Conservation (phyloP, 179 eudicot genomes). For the Beta macrorhiza region DNA sequence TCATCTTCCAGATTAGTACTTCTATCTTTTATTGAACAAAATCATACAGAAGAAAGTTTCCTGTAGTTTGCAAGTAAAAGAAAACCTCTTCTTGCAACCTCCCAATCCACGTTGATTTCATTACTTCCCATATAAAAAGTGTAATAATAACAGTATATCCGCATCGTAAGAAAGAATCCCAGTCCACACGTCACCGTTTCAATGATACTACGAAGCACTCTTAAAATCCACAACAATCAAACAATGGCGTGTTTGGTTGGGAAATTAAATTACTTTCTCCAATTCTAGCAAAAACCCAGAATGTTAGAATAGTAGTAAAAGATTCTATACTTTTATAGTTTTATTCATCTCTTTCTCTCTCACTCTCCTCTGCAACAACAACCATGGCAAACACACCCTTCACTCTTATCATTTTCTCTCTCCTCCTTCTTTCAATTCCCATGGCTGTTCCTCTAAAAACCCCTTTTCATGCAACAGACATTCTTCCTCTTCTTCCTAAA, state of each 20-base stretch:
- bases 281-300: neutral
- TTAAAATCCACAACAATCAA: neutral
- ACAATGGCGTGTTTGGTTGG: constrained; percentile 20
- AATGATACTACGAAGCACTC: neutral
- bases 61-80: too few species aligned
- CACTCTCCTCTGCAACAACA: neutral
- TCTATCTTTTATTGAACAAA: too few species aligned
- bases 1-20: too few species aligned
- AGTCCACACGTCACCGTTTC: neutral
- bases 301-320: neutral
- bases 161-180: neutral
- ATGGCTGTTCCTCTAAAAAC: constrained; percentile 35
- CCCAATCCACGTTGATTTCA: too few species aligned
- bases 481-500: constrained; percentile 70
- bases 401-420: constrained; percentile 10
- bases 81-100: too few species aligned
- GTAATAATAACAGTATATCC: neutral
- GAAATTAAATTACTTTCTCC: neutral
- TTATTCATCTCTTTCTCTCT: too few species aligned
- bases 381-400: constrained; percentile 18
- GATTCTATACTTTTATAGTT: too few species aligned
- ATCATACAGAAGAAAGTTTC: too few species aligned
- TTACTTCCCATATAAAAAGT: neutral
- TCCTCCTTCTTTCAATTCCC: neutral
- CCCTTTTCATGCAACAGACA: constrained; percentile 54